Percentiles rank a stretch among this genome's conserved stretches.
Conservation (phyloP, 2,329 filamentous ascomycete genomes). For the Nemania sp. region DNA sequence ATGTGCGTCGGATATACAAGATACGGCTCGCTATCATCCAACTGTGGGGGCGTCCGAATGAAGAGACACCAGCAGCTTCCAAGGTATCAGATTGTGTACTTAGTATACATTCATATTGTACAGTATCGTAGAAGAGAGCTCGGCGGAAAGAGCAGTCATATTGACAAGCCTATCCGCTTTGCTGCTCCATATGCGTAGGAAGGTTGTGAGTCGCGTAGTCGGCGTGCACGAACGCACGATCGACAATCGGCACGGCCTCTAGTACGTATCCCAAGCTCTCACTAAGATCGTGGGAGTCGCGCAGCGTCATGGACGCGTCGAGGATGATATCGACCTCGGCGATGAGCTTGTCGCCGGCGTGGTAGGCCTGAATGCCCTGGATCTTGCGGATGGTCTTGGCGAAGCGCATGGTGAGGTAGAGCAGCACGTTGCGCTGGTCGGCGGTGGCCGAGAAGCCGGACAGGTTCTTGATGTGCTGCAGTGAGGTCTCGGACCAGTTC, state of each 20-base stretch:
- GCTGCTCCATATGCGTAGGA: slow-evolving; percentile 60
- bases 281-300: slow-evolving; percentile 79
- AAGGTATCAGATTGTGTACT: too few species aligned
- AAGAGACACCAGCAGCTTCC: too few species aligned
- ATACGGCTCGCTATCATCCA: too few species aligned
- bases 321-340: slow-evolving; percentile 84
- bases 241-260: slow-evolving; percentile 79
- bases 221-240: slow-evolving; percentile 70
- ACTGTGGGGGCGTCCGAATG: too few species aligned
- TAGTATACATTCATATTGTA: too few species aligned
- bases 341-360: slow-evolving; percentile 82
- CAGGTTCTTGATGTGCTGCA: slow-evolving; percentile 78
- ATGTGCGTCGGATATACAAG: too few species aligned
- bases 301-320: slow-evolving; percentile 72
- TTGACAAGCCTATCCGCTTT: slow-evolving; percentile 19
- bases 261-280: slow-evolving; percentile 74
- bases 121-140: background rate
- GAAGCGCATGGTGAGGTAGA: slow-evolving; percentile 94
- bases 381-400: slow-evolving; percentile 85
- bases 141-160: background rate
- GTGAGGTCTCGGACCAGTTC: slow-evolving; percentile 75
- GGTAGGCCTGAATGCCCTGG: slow-evolving; percentile 82
- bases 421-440: slow-evolving; percentile 79
- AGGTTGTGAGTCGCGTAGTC: slow-evolving; percentile 66
- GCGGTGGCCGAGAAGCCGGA: slow-evolving; percentile 78